phyloP scores from a whole-genome alignment of 768 basidiomycete genomes.

The Hericium rajendrae region DNA sequence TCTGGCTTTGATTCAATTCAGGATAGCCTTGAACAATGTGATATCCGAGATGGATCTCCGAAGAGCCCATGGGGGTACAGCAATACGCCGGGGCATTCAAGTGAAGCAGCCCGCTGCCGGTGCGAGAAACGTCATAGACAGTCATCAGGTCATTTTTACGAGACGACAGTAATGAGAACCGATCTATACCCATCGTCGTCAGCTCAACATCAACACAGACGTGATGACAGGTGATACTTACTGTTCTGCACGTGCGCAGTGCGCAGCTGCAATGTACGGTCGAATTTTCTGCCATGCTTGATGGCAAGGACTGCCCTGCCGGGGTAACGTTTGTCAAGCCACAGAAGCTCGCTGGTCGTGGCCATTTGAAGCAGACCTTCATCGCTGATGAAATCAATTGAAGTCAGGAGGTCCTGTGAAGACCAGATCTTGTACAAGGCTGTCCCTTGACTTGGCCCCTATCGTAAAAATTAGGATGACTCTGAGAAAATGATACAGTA shows the following conservation, averaged over 20 bases:
- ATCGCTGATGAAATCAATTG: slow-evolving; percentile 33
- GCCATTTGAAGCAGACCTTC: slow-evolving; percentile 42
- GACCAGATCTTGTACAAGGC: slow-evolving; percentile 26
- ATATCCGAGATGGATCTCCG: slow-evolving; percentile 23
- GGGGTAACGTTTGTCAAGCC: slow-evolving; percentile 60
- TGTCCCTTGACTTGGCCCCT: slow-evolving; percentile 1
- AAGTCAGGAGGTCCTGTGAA: slow-evolving; percentile 38
- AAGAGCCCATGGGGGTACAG: slow-evolving; percentile 19
- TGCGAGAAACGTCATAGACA: slow-evolving; percentile 50
- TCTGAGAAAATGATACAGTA: not conserved
- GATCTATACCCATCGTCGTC: slow-evolving; percentile 24
- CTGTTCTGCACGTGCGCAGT: no score
- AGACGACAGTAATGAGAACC: slow-evolving; percentile 50
- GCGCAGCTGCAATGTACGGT: slow-evolving; percentile 39
- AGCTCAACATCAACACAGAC: not conserved
- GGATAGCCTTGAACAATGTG: slow-evolving; percentile 22
- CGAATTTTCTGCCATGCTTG: slow-evolving; percentile 50
- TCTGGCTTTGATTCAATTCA: slow-evolving; percentile 5
- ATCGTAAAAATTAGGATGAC: not conserved
- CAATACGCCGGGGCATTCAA: slow-evolving; percentile 37
- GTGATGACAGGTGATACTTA: no score
- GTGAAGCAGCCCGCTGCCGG: slow-evolving; percentile 31
- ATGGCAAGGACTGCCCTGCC: slow-evolving; percentile 48
- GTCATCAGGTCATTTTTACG: slow-evolving; percentile 48
- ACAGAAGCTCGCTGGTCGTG: slow-evolving; percentile 54